phyloP scores from a whole-genome alignment of 192 early-diverging fungal species.

The Chytriomyces sp. region DNA sequence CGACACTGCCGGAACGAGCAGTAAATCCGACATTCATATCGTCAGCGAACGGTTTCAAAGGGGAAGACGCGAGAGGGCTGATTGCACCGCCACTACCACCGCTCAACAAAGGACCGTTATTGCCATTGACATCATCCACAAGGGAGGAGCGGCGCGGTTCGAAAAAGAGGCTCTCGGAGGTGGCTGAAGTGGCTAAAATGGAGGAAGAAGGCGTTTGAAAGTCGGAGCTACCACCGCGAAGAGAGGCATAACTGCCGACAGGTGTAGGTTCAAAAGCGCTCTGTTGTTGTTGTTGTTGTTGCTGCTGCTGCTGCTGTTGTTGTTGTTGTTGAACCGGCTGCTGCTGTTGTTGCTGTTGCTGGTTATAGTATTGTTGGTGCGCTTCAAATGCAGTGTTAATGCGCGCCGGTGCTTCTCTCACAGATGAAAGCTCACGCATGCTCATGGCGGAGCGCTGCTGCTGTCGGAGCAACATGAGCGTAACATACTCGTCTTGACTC shows the following conservation, averaged over 20 bases:
- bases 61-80: neutral
- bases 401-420: neutral
- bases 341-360: neutral
- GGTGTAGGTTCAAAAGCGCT: neutral
- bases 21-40: neutral
- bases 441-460: neutral
- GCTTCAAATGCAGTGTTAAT: neutral
- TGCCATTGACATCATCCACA: neutral
- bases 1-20: neutral
- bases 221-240: neutral
- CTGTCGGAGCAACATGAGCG: neutral
- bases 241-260: neutral
- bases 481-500: neutral
- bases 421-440: neutral
- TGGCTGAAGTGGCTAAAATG: neutral
- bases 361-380: neutral
- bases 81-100: neutral
- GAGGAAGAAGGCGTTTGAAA: neutral
- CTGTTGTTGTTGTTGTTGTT: neutral
- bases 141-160: neutral
- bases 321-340: neutral
- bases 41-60: neutral
- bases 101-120: neutral
- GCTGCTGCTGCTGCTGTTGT: neutral
- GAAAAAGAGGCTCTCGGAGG: conserved; percentile 23